These are phyloP conservation scores for Ustilago xerochloae DNA, from an alignment of 1,284 basidiomycete species.

Conservation along the genomic window DNA sequence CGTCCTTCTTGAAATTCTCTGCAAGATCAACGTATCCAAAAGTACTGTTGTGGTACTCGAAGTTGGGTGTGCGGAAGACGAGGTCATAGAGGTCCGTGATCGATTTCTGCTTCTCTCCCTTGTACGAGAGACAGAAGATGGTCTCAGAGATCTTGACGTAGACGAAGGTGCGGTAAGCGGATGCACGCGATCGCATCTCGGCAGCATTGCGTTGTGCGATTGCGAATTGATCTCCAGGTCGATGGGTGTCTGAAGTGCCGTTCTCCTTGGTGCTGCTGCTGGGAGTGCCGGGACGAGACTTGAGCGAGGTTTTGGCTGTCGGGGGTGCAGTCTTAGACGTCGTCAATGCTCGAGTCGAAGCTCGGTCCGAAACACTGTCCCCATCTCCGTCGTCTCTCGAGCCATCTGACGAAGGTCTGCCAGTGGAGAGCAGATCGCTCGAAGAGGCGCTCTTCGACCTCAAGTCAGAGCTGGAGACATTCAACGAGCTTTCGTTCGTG, in stretches of 20 bases:
- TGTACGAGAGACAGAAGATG: constrained; percentile 70
- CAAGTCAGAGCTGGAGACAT: neutral
- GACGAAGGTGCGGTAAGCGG: constrained; percentile 77
- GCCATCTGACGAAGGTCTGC: constrained; percentile 27
- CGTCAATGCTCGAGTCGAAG: neutral
- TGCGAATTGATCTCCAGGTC: constrained; percentile 38
- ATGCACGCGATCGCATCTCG: constrained; percentile 71
- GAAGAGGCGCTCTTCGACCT: neutral
- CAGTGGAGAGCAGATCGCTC: constrained; percentile 14
- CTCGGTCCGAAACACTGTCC: constrained; percentile 14
- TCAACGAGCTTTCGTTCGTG: constrained; percentile 16
- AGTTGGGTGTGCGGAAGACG: constrained; percentile 71
- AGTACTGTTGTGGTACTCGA: constrained; percentile 87
- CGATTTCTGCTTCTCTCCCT: constrained; percentile 71
- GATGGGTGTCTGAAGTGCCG: constrained; percentile 9
- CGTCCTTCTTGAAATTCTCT: constrained; percentile 63
- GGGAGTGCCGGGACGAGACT: constrained; percentile 30
- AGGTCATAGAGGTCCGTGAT: constrained; percentile 72
- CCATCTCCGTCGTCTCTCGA: constrained; percentile 27
- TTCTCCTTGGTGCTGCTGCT: constrained; percentile 13
- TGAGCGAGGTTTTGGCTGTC: constrained; percentile 14
- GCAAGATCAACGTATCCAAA: constrained; percentile 73
- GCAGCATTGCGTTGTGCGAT: constrained; percentile 59
- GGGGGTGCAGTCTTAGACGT: neutral
- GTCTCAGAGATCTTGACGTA: constrained; percentile 81